A percentile compares a stretch with the other conserved stretches of the same genome.
Evolutionary conservation across 2,329 filamentous ascomycete species (phyloP).

Genomic region (Aspergillus uvarum): DNA sequence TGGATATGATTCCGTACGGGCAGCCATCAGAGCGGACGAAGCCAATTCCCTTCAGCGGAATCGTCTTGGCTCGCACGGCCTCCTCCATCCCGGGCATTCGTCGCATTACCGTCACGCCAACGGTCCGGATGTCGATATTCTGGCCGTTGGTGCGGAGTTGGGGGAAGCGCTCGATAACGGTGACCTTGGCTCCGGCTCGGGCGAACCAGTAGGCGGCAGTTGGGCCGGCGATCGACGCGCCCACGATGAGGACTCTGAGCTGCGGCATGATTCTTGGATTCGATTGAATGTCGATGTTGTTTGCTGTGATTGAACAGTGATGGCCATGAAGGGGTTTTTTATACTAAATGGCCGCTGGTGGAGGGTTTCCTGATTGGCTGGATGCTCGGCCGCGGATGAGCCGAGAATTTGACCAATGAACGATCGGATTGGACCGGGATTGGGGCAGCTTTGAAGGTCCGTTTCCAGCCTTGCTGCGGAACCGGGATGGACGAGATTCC

Average conservation of each 20-base stretch:
- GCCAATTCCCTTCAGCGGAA: not conserved
- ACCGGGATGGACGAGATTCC: not conserved
- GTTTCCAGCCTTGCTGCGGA: not conserved
- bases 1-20: not conserved
- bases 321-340: not conserved
- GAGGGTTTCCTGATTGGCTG: not conserved
- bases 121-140: not conserved
- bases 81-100: constrained; percentile 1
- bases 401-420: not conserved
- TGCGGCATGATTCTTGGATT: not conserved
- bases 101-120: not conserved
- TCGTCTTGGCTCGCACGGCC: not conserved
- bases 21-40: not conserved
- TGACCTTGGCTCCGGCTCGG: not conserved
- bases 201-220: constrained; percentile 4
- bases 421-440: not conserved
- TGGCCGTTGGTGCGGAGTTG: not conserved
- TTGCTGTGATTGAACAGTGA: not conserved
- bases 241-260: not conserved
- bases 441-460: not conserved
- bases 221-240: not conserved
- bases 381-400: not conserved
- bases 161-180: constrained; percentile 2
- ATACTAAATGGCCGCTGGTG: not conserved
- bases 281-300: not conserved